Evolutionary conservation across 2,329 filamentous ascomycete species (phyloP), one percentile per base, ranked within the genome.

Genomic region (Arthrobotrys musiformis): DNA sequence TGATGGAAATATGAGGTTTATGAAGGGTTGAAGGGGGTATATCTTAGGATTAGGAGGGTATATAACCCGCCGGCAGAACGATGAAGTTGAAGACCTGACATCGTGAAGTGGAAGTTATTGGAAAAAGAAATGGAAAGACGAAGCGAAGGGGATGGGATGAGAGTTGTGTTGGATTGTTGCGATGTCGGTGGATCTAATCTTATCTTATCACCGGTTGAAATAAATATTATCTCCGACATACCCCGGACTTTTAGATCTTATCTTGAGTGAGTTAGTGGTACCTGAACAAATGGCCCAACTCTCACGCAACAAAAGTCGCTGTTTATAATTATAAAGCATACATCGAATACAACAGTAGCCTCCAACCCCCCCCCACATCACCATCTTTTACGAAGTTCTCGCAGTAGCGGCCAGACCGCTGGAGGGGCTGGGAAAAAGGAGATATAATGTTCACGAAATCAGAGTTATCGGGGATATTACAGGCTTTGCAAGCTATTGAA

Each of bases 111-210:
- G n/a, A 40, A n/a, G n/a, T n/a, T 37, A 28, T 19, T 42, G 17
- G 17, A 54, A 30, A 33, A 5, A 19, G 28, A n/a, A 44, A 30
- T 13, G 22, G 40, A 62, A 40, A 28, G 19, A 35, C 13, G 50
- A 67, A 33, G 46, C 30, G 33, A 35, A 48, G 26, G 40, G 22
- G 28, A 26, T 35, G 22, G 5, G 24, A 3, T 42, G 1, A n/a
- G 8, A 58, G 46, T 44, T 70, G 68, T 35, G 68, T 72, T 72
- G 68, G 13, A 61, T 46, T 66, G 67, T 52, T 52, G 60, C 69
- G 69, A 73, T 60, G 60, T 66, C 69, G 69, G 68, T n/a, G 28
- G 67, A 66, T 72, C 58, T 66, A 17, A 73, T 73, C 69, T 64
- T 17, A 64, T 72, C 58, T 70, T 7, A 52, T 61, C 48, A 42